phyloP scores from a whole-genome alignment of 768 basidiomycete species.

The Tulasnella sp. region DNA sequence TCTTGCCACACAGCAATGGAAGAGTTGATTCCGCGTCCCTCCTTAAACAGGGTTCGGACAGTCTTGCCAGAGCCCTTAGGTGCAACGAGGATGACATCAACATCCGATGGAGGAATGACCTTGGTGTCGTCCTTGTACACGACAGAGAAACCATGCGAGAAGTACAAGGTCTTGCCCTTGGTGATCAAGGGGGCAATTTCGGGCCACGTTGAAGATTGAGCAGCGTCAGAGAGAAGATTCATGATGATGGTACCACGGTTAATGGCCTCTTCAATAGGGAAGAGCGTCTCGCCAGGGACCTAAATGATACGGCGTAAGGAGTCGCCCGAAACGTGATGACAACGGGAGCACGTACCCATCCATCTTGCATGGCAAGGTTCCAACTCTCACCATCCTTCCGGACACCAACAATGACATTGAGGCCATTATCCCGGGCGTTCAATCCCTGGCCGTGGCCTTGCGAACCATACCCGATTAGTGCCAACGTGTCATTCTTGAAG shows the following conservation, averaged over 20 bases:
- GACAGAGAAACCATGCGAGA: constrained; percentile 98
- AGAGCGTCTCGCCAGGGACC: constrained; percentile 95
- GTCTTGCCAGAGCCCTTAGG: constrained; percentile 99
- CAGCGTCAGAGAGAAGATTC: constrained; percentile 98
- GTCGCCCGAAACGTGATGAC: background rate
- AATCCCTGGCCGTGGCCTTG: constrained; percentile 98
- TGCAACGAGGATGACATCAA: constrained; percentile 98
- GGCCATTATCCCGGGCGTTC: constrained; percentile 97
- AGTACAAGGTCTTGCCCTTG: constrained; percentile 99
- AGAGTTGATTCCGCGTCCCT: constrained; percentile 97
- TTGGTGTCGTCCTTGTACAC: constrained; percentile 97
- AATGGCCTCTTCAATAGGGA: constrained; percentile 97
- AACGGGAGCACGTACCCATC: constrained; percentile 54
- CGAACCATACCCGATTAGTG: constrained; percentile 97
- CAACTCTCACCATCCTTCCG: constrained; percentile 94
- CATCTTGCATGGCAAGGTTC: constrained; percentile 89
- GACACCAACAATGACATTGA: constrained; percentile 98
- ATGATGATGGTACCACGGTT: constrained; percentile 95
- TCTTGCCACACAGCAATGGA: constrained; percentile 94
- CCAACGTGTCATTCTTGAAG: constrained; percentile 99
- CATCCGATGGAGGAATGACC: constrained; percentile 79
- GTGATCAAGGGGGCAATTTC: constrained; percentile 86
- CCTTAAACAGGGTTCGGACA: constrained; percentile 98
- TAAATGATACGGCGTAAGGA: constrained; percentile 23
- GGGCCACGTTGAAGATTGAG: constrained; percentile 95